Conservation (phyloP, 768 basidiomycete genomes). For the Pulveroboletus sp. region DNA sequence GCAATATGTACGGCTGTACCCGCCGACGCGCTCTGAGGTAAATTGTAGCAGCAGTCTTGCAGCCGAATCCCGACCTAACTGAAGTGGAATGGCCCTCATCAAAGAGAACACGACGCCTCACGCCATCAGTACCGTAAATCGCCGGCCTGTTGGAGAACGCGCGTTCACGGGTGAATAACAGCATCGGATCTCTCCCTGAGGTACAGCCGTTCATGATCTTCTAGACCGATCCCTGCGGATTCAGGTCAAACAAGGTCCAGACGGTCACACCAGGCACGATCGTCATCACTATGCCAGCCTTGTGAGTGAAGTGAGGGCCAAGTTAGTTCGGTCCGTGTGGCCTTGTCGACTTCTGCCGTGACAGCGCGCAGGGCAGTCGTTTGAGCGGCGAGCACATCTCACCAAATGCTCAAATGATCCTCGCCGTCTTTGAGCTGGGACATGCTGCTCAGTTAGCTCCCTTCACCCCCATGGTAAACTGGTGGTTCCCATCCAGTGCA, state of each 20-base stretch:
- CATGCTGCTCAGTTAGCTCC: constrained; percentile 37
- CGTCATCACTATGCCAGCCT: constrained; percentile 69
- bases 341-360: constrained; percentile 55
- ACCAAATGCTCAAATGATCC: constrained; percentile 56
- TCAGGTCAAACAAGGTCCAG: constrained; percentile 15
- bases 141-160: constrained; percentile 83
- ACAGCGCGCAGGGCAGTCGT: constrained; percentile 42
- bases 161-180: constrained; percentile 54
- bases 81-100: neutral
- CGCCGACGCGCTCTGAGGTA: constrained; percentile 59
- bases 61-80: constrained; percentile 69
- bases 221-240: constrained; percentile 63
- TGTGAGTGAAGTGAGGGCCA: constrained; percentile 68
- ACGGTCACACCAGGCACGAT: constrained; percentile 1
- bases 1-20: constrained; percentile 32
- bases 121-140: constrained; percentile 47
- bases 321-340: constrained; percentile 51
- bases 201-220: constrained; percentile 80
- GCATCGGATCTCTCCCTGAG: constrained; percentile 47
- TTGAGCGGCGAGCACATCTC: constrained; percentile 62
- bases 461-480: constrained; percentile 74
- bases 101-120: neutral
- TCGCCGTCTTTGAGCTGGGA: constrained; percentile 56
- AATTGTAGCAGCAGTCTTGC: constrained; percentile 77
- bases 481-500: constrained; percentile 65